Evolutionary conservation across 2,329 filamentous ascomycete species (phyloP).

Genomic region (Talaromyces rugulosus): DNA sequence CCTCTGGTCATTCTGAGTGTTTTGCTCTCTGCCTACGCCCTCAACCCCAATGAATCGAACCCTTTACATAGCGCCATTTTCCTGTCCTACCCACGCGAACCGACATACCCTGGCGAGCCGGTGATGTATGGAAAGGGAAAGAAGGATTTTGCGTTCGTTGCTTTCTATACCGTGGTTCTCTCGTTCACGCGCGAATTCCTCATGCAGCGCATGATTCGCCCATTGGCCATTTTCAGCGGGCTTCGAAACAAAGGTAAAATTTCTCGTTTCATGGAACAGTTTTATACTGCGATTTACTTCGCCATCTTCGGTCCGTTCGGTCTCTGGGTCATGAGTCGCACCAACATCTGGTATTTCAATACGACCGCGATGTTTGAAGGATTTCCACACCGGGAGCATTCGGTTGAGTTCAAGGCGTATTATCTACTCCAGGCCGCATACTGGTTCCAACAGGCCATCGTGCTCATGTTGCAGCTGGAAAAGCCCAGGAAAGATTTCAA

Average conservation of each 20-base stretch:
- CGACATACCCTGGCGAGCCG: conserved; percentile 43
- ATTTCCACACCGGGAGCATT: conserved; percentile 79
- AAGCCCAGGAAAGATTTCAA: conserved; percentile 94
- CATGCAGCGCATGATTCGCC: conserved; percentile 84
- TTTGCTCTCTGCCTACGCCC: conserved; percentile 64
- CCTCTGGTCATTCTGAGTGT: conserved; percentile 65
- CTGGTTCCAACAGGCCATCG: conserved; percentile 92
- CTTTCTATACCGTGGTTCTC: conserved; percentile 83
- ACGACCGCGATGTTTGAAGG: conserved; percentile 83
- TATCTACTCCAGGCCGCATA: conserved; percentile 92
- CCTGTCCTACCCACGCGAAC: conserved; percentile 76
- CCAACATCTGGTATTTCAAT: conserved; percentile 96
- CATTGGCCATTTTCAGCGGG: conserved; percentile 65
- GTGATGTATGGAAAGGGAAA: conserved; percentile 83
- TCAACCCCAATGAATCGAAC: conserved; percentile 74
- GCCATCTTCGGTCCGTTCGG: conserved; percentile 75
- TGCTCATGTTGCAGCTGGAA: conserved; percentile 80
- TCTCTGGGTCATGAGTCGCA: conserved; percentile 83
- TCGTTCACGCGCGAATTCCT: conserved; percentile 93
- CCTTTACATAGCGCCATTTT: conserved; percentile 78
- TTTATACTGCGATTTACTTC: conserved; percentile 92
- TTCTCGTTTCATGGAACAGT: conserved; percentile 90
- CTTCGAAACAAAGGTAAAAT: conserved; percentile 74
- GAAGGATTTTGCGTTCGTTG: conserved; percentile 80
- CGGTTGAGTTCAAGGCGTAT: conserved; percentile 84